These are phyloP conservation scores for Arthroderma uncinatum DNA, from an alignment of 2,329 filamentous ascomycete species.

Conservation along the genomic window DNA sequence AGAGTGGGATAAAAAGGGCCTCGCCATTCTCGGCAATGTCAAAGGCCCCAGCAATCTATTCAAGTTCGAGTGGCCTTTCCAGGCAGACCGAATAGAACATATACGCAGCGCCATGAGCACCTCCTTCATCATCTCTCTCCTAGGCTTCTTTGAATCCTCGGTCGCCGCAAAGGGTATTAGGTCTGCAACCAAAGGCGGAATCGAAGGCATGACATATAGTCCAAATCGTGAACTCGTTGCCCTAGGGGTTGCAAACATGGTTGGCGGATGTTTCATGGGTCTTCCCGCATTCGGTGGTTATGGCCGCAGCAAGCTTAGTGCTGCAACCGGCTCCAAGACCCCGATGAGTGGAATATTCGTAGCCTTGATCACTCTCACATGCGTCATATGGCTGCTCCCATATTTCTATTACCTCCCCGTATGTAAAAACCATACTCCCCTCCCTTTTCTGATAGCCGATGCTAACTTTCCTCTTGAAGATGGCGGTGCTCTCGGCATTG, in stretches of 20 bases:
- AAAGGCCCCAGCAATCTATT: conserved; percentile 67
- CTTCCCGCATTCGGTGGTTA: conserved; percentile 94
- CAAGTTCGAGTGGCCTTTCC: conserved; percentile 76
- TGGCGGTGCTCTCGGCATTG: conserved; percentile 86
- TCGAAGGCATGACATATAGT: conserved; percentile 71
- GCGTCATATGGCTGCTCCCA: conserved; percentile 69
- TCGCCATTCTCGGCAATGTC: conserved; percentile 73
- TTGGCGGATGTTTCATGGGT: conserved; percentile 83
- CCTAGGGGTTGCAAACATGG: conserved; percentile 78
- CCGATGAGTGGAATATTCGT: conserved; percentile 89
- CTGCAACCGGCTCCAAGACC: conserved; percentile 78
- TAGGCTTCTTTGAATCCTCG: conserved; percentile 97
- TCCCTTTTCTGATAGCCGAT: not conserved
- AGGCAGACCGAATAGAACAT: conserved; percentile 62
- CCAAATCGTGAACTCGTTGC: conserved; percentile 90
- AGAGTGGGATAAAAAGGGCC: conserved; percentile 65
- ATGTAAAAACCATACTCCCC: conserved; percentile 30
- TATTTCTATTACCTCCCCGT: conserved; percentile 96
- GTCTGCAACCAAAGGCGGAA: conserved; percentile 48
- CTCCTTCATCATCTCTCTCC: conserved; percentile 80
- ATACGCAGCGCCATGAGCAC: conserved; percentile 81
- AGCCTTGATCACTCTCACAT: conserved; percentile 68
- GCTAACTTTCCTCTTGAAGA: conserved; percentile 40
- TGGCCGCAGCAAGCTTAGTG: conserved; percentile 89
- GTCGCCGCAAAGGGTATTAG: conserved; percentile 88